Evolutionary conservation across 1,284 basidiomycete species (phyloP).

Genomic region (Sutorius eximius): DNA sequence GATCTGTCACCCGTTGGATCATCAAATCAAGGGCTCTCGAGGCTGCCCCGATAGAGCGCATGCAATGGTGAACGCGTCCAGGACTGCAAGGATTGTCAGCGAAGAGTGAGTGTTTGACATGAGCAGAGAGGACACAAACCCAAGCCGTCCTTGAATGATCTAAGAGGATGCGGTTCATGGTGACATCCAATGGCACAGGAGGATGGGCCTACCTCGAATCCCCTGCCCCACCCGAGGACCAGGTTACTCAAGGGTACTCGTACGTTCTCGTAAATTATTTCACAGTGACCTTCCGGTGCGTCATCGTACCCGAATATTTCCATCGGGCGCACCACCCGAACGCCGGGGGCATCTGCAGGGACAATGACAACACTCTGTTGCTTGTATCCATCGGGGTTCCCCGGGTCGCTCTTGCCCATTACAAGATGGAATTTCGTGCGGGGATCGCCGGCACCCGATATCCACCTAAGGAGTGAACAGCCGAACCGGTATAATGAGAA

Average conservation of each 20-base stretch:
- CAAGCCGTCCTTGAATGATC: slow-evolving; percentile 97
- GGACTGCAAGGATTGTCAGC: slow-evolving; percentile 51
- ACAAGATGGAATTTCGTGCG: slow-evolving; percentile 89
- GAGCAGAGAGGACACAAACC: slow-evolving; percentile 47
- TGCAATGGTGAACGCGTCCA: slow-evolving; percentile 97
- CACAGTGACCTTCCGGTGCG: slow-evolving; percentile 94
- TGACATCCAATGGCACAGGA: background rate
- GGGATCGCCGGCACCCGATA: slow-evolving; percentile 95
- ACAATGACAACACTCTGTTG: slow-evolving; percentile 96
- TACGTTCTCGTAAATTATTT: slow-evolving; percentile 93
- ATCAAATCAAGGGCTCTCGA: slow-evolving; percentile 85
- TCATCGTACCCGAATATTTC: slow-evolving; percentile 93
- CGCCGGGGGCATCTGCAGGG: slow-evolving; percentile 83
- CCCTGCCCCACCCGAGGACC: slow-evolving; percentile 89
- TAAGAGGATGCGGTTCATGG: slow-evolving; percentile 30
- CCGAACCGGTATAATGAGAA: slow-evolving; percentile 11
- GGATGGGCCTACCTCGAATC: slow-evolving; percentile 69
- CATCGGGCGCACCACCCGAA: slow-evolving; percentile 91
- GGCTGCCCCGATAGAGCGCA: slow-evolving; percentile 93
- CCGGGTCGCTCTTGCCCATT: slow-evolving; percentile 87
- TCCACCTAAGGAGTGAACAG: slow-evolving; percentile 65
- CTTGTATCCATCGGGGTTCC: slow-evolving; percentile 68
- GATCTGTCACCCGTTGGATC: slow-evolving; percentile 91
- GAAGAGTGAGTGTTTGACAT: background rate
- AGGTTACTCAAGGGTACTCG: slow-evolving; percentile 83